Base-by-base conservation (phyloP, 1,284 basidiomycete genomes). In the Cryptococcus sp. region DNA sequence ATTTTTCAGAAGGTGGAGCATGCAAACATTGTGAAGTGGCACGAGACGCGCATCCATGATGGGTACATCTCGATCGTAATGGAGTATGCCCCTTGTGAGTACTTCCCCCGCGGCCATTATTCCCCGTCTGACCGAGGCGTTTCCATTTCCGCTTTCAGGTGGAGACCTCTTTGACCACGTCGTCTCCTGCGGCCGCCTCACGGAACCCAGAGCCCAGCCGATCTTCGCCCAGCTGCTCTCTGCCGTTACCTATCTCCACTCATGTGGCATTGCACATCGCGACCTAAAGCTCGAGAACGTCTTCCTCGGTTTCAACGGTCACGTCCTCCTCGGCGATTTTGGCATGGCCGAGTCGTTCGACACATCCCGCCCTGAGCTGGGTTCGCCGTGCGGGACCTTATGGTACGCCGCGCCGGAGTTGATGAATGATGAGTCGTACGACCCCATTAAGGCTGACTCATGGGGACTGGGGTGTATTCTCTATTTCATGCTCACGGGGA, bases 201-300 rank as follows among this genome's bases (percentile, higher is more conserved):
- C 40, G 1, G 40, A 43, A 16, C 21, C 21, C 21, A 8, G n/a
- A 9, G 40, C 40, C 21, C 40, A 16, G 21, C 21, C n/a, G 12
- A 43, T 21, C 21, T 43, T 43, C 40, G 21, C 40, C 13, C 71
- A 75, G 63, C 82, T 91, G 16, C 78, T 92, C 20, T 82, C 82
- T 0, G 91, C 87, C 4, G 87, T 91, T 3, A 81, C 83, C 61
- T 91, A 87, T 76, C 88, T 96, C 56, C 95, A 98, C 70, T 77
- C 75, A 6, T 86, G 91, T 79, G 95, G 94, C 44, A 89, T 98
- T 36, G 94, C 90, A 66, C 95, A 98, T 73, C 85, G 95, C 42
- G 95, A 98, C 69, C 82, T 98, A 55, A 98, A 98, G 75, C 95
- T 95, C 0, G 95, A 98, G 74, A 98, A 98, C 68, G 73, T 96